Evolutionary conservation across 164 flowering plant genomes (phyloP).

Genomic region (Amborella trichopoda): DNA sequence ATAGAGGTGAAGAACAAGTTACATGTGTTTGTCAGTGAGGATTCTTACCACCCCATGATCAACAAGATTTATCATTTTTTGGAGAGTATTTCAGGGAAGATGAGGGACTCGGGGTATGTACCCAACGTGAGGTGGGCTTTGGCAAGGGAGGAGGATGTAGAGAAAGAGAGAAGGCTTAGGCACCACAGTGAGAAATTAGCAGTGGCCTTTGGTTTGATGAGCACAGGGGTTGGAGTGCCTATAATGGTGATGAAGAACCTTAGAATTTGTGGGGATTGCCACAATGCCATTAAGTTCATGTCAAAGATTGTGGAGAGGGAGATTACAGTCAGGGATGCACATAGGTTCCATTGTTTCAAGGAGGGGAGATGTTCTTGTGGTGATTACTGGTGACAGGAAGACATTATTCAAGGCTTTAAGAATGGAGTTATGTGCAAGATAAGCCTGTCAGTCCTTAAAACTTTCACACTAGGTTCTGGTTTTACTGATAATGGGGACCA

Average conservation of each 20-base stretch:
- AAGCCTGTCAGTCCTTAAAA: no score
- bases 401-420: no score
- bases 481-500: no score
- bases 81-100: constrained; percentile 42
- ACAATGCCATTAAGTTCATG: constrained; percentile 59
- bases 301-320: constrained; percentile 51
- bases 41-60: constrained; percentile 57
- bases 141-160: constrained; percentile 32
- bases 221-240: constrained; percentile 41
- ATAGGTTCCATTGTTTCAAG: constrained; percentile 70
- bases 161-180: constrained; percentile 33
- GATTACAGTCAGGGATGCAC: constrained; percentile 64
- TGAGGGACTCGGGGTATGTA: constrained; percentile 53
- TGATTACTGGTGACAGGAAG: constrained; percentile 55
- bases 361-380: constrained; percentile 71
- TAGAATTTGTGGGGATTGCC: constrained; percentile 83
- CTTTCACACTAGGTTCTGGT: no score
- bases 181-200: constrained; percentile 88
- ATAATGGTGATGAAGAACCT: constrained; percentile 63
- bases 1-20: constrained; percentile 46
- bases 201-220: constrained; percentile 63
- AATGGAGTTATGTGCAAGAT: no score
- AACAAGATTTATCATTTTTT: constrained; percentile 41
- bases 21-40: constrained; percentile 75
- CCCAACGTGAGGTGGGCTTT: constrained; percentile 54